Evolutionary conservation across 1,284 basidiomycete species (phyloP).

Genomic region (Boletus semigastroideus): DNA sequence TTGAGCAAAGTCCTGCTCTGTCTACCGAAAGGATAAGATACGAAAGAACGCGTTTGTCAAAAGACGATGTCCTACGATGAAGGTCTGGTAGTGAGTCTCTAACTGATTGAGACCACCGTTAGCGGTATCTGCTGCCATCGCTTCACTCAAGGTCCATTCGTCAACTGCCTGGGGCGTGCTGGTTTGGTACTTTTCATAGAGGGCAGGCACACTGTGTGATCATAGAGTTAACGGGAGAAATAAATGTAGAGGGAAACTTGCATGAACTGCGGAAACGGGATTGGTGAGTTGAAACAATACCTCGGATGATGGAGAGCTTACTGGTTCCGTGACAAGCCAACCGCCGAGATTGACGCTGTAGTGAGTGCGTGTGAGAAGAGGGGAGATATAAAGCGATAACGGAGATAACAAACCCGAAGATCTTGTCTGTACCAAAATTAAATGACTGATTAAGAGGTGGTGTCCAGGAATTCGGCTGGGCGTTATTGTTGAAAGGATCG

Average conservation of each 20-base stretch:
- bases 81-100: slow-evolving; percentile 79
- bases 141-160: slow-evolving; percentile 72
- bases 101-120: slow-evolving; percentile 59
- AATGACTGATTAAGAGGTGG: slow-evolving; percentile 65
- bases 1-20: slow-evolving; percentile 85
- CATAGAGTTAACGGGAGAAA: slow-evolving; percentile 10
- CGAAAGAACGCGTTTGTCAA: not conserved
- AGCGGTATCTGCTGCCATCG: slow-evolving; percentile 65
- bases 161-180: slow-evolving; percentile 47
- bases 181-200: slow-evolving; percentile 71
- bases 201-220: slow-evolving; percentile 60
- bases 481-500: slow-evolving; percentile 65
- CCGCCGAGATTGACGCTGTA: slow-evolving; percentile 69
- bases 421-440: slow-evolving; percentile 50
- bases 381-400: not conserved
- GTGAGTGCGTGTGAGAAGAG: slow-evolving; percentile 9
- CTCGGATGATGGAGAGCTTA: slow-evolving; percentile 50
- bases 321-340: slow-evolving; percentile 59
- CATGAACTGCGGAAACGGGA: slow-evolving; percentile 27
- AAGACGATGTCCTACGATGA: slow-evolving; percentile 56
- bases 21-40: slow-evolving; percentile 43
- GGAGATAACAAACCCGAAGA: slow-evolving; percentile 35
- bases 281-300: slow-evolving; percentile 8
- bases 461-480: slow-evolving; percentile 62
- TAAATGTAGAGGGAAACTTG: slow-evolving; percentile 14